A percentile compares a stretch with the other conserved stretches of the same genome.
Conservation (phyloP, 352 stramenopile genomes). For the Phytopythium ostracodes region DNA sequence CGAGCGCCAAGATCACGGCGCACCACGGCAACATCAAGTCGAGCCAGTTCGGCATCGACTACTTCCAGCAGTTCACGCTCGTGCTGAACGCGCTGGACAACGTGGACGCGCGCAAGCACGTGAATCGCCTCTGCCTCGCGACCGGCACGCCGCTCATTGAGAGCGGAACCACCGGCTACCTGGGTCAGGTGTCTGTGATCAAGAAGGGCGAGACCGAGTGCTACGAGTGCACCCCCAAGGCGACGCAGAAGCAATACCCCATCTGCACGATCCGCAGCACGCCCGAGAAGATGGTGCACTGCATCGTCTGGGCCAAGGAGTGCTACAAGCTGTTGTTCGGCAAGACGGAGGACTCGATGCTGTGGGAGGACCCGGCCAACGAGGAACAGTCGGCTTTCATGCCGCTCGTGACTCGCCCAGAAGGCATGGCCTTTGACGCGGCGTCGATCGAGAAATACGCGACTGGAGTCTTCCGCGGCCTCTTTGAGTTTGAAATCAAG, state of each 20-base stretch:
- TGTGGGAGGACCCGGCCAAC: slow-evolving; percentile 88
- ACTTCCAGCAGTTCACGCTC: slow-evolving; percentile 95
- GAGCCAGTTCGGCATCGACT: slow-evolving; percentile 90
- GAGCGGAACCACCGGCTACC: slow-evolving; percentile 97
- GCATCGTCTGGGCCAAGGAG: slow-evolving; percentile 98
- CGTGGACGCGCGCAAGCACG: slow-evolving; percentile 96
- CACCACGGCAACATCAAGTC: slow-evolving; percentile 98
- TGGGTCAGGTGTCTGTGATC: slow-evolving; percentile 98
- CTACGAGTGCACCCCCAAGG: slow-evolving; percentile 98
- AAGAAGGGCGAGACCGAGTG: slow-evolving; percentile 96
- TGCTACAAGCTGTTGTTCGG: slow-evolving; percentile 88
- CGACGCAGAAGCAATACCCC: slow-evolving; percentile 97
- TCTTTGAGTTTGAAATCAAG: slow-evolving; percentile 96
- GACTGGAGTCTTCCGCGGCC: slow-evolving; percentile 69
- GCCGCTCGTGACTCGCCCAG: slow-evolving; percentile 49
- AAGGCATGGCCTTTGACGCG: slow-evolving; percentile 38
- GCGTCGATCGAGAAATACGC: slow-evolving; percentile 60
- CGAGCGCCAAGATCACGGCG: slow-evolving; percentile 82
- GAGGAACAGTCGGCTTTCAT: slow-evolving; percentile 88
- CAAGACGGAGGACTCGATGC: slow-evolving; percentile 90
- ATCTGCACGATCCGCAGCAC: slow-evolving; percentile 99
- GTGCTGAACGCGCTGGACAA: slow-evolving; percentile 99
- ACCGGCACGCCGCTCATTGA: slow-evolving; percentile 91
- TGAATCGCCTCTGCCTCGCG: slow-evolving; percentile 98
- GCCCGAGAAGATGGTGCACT: slow-evolving; percentile 99